phyloP scores from a whole-genome alignment of 2,329 filamentous ascomycete species.

The Penicillium sp. region DNA sequence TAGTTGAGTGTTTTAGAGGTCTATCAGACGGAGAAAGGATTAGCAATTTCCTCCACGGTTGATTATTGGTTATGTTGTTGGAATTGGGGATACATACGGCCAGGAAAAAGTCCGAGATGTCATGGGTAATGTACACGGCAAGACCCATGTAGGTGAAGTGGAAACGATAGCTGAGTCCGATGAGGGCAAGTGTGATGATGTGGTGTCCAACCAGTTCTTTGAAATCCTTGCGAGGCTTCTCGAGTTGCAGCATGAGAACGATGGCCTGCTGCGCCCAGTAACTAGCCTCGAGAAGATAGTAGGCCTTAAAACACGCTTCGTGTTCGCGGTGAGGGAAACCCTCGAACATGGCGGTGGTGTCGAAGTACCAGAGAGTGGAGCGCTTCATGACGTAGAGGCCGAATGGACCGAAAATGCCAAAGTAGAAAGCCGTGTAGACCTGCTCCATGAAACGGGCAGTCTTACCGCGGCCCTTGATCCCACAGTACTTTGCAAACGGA shows the following conservation, averaged over 20 bases:
- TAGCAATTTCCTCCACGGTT: neutral
- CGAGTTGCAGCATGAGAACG: constrained; percentile 81
- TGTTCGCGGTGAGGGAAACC: constrained; percentile 82
- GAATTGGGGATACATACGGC: constrained; percentile 61
- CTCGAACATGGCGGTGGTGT: constrained; percentile 88
- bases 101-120: constrained; percentile 94
- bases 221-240: constrained; percentile 94
- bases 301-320: constrained; percentile 84
- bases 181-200: constrained; percentile 83
- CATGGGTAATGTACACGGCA: constrained; percentile 91
- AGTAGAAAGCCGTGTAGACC: constrained; percentile 91
- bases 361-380: constrained; percentile 96
- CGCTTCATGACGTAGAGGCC: constrained; percentile 89
- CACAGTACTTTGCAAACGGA: constrained; percentile 71
- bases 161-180: constrained; percentile 87
- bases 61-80: neutral
- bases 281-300: constrained; percentile 90
- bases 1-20: constrained; percentile 94
- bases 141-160: constrained; percentile 96
- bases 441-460: constrained; percentile 95
- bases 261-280: constrained; percentile 97
- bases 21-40: constrained; percentile 46
- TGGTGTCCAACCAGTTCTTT: constrained; percentile 92
- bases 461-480: constrained; percentile 74
- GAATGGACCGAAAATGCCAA: constrained; percentile 77